Evolutionary conservation across 2,329 filamentous ascomycete species (phyloP).

Genomic region (Claviceps monticola): DNA sequence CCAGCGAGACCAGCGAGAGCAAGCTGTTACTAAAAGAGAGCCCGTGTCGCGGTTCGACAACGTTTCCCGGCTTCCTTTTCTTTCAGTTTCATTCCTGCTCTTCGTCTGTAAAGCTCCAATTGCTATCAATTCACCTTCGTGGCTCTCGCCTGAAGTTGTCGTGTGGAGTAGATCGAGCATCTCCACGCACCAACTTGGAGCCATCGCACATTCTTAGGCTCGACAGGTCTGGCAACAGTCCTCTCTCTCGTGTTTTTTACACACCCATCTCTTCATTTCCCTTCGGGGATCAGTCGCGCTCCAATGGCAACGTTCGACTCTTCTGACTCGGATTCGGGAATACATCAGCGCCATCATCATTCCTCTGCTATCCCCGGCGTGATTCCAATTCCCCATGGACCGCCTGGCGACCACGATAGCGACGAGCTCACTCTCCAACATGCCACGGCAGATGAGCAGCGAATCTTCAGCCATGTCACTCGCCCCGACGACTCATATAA

Average conservation of each 20-base stretch:
- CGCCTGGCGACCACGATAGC: constrained; percentile 32
- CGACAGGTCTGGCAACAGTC: not conserved
- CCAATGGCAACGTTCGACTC: constrained; percentile 4
- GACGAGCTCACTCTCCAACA: constrained; percentile 29
- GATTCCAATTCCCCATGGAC: constrained; percentile 40
- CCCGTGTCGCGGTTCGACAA: no score
- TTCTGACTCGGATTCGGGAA: constrained; percentile 3
- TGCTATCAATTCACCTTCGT: not conserved
- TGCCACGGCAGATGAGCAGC: constrained; percentile 35
- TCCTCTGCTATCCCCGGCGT: constrained; percentile 30
- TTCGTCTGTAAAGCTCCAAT: no score
- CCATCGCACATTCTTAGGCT: not conserved
- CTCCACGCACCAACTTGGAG: not conserved
- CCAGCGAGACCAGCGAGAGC: no score
- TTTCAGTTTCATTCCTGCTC: no score
- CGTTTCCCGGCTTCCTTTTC: no score
- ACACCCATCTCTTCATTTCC: not conserved
- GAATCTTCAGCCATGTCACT: constrained; percentile 64
- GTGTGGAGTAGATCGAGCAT: not conserved
- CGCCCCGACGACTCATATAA: constrained; percentile 84
- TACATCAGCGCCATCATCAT: constrained; percentile 8
- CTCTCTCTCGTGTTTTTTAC: not conserved
- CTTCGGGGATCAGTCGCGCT: not conserved
- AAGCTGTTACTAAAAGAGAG: no score
- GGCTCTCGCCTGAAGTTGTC: not conserved